Evolutionary conservation across 1,284 basidiomycete genomes (phyloP), one percentile per base, ranked within the genome.

Genomic region (Puccinia triticina): DNA sequence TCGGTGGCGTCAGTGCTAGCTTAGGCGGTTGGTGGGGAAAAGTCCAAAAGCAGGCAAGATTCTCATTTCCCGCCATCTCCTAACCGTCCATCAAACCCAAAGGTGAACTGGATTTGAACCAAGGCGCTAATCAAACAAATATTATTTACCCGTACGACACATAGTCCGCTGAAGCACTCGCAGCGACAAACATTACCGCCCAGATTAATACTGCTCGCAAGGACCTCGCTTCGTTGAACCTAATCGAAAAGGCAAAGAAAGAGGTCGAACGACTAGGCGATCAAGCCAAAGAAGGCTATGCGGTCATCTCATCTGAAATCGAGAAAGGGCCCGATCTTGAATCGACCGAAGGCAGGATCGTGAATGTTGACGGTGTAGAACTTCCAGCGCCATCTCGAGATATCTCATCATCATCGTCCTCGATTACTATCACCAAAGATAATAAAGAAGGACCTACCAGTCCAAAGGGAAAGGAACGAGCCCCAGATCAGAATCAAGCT

Each of bases 11-110:
- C 55, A 50, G 57, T 50, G 75, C 75, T 26, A 61, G 55, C 12
- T 37, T 77, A 3, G 75, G 75, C 46, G 75, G 75, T 43, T 77
- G 75, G 75, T 77, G 75, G 75, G 59, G 34, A 77, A 77, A 77
- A 64, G 75, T 77, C 29, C 59, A 55, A 61, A 77, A 77, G 48
- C 75, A 77, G 59, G 75, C 61, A 29, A 32, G 50, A 23, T 29
- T 34, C 29, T 29, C 16, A 66, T 46, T 34, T 26, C n/a, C n/a
- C n/a, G n/a, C n/a, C 16, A 21, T 34, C 26, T 34, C 40, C n/a
- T n/a, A n/a, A 69, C 46, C 66, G n/a, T 23, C 21, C 34, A 48
- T 18, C 43, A 43, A 29, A 23, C 59, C 10, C 37, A 8, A 40
- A 32, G 7, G 3, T 64, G 3, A 61, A 61, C 59, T 3, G 32